Percentiles rank a stretch among this genome's conserved stretches.
These are phyloP conservation scores for Drechslera avenae DNA, from an alignment of 2,329 filamentous ascomycete genomes.

Conservation along the genomic window DNA sequence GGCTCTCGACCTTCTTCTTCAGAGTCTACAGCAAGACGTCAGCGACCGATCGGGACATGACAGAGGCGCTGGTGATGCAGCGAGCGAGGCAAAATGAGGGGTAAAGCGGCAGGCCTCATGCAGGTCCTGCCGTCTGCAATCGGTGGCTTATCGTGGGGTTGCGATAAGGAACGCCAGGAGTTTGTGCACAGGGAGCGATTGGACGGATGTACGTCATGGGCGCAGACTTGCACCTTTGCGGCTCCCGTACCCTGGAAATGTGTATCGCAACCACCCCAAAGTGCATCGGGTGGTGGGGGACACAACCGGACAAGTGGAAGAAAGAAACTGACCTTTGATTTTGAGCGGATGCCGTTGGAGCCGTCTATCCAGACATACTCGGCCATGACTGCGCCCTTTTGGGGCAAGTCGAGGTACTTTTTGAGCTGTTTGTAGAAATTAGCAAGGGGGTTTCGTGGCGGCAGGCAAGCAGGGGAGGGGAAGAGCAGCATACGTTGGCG, in stretches of 20 bases:
- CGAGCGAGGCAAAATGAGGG: slow-evolving; percentile 10
- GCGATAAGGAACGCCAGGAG: slow-evolving; percentile 36
- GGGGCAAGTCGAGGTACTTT: slow-evolving; percentile 90
- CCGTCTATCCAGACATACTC: slow-evolving; percentile 98
- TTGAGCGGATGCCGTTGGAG: slow-evolving; percentile 82
- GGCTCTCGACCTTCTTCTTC: slow-evolving; percentile 59
- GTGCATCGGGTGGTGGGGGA: slow-evolving; percentile 2
- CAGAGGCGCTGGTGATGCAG: neutral
- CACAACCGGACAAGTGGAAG: slow-evolving; percentile 11
- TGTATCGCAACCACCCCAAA: slow-evolving; percentile 17
- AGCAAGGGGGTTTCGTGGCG: slow-evolving; percentile 15
- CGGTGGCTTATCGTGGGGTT: slow-evolving; percentile 39
- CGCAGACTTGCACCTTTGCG: slow-evolving; percentile 15
- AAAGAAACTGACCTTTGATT: slow-evolving; percentile 79
- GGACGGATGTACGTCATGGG: slow-evolving; percentile 30
- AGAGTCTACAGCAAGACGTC: slow-evolving; percentile 61
- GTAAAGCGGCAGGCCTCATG: slow-evolving; percentile 11
- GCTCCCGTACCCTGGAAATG: slow-evolving; percentile 13
- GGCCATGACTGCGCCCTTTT: slow-evolving; percentile 86
- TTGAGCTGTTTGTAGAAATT: slow-evolving; percentile 66
- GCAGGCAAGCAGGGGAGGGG: slow-evolving; percentile 29
- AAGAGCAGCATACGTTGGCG: slow-evolving; percentile 51
- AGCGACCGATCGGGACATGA: slow-evolving; percentile 9
- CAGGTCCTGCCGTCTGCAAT: slow-evolving; percentile 17
- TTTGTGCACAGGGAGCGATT: slow-evolving; percentile 18